Evolutionary conservation across 139 green algal genomes (phyloP).

Genomic region (Chlamydomonas sp.): DNA sequence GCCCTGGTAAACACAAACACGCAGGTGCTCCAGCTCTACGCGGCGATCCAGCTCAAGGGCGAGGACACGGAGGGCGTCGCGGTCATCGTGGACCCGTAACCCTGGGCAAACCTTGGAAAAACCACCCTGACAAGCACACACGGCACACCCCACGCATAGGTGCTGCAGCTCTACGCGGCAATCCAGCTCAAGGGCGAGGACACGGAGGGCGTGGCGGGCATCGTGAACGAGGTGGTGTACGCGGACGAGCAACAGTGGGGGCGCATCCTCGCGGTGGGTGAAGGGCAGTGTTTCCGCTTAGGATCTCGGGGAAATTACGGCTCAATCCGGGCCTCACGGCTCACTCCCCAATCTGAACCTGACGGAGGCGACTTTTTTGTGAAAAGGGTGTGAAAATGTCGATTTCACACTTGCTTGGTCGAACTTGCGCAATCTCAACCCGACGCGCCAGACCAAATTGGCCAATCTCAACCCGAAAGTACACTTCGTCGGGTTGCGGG

Average conservation of each 20-base stretch:
- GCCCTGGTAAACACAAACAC: background rate
- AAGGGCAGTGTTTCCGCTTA: too few species aligned
- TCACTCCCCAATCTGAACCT: too few species aligned
- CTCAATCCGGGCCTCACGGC: too few species aligned
- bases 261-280: conserved; percentile 21
- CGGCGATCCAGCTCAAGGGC: conserved; percentile 46
- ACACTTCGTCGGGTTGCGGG: too few species aligned
- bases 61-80: conserved; percentile 29
- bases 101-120: background rate
- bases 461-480: too few species aligned
- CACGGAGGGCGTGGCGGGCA: conserved; percentile 26
- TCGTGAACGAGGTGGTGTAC: conserved; percentile 43
- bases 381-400: too few species aligned
- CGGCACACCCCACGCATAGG: conserved; percentile 8
- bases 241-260: conserved; percentile 62
- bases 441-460: too few species aligned
- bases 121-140: background rate
- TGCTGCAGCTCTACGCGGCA: conserved; percentile 84
- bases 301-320: too few species aligned
- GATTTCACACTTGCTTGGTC: too few species aligned
- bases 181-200: conserved; percentile 39
- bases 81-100: conserved; percentile 23
- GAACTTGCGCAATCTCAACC: too few species aligned
- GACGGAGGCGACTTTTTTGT: too few species aligned
- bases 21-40: conserved; percentile 81